Percentiles rank a stretch among this genome's conserved stretches.
Conservation (phyloP, 2,329 filamentous ascomycete genomes). For the Sclerotinia borealis region DNA sequence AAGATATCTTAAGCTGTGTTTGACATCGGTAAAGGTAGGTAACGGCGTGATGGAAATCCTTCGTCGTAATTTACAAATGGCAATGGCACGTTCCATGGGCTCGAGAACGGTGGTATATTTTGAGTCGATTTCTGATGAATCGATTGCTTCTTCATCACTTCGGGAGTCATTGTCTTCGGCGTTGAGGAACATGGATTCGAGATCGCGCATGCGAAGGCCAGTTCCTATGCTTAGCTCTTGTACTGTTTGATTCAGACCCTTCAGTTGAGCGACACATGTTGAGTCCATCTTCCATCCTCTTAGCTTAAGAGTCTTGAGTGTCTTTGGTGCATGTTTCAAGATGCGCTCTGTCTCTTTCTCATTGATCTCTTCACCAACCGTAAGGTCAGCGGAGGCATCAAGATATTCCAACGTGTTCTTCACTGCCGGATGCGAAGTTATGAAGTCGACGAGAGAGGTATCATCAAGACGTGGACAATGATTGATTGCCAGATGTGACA, state of each 20-base stretch:
- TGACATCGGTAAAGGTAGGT: background rate
- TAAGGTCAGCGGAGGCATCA: background rate
- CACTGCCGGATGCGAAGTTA: constrained; percentile 48
- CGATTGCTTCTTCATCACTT: background rate
- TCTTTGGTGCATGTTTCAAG: background rate
- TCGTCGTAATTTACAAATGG: constrained; percentile 18
- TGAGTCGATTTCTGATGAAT: background rate
- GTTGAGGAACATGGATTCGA: constrained; percentile 18
- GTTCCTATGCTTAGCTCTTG: constrained; percentile 14
- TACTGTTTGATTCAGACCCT: background rate
- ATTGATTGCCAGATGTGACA: constrained; percentile 69
- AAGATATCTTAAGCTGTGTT: constrained; percentile 11
- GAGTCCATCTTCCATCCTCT: constrained; percentile 8
- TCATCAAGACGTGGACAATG: constrained; percentile 65
- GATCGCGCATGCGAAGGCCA: constrained; percentile 14
- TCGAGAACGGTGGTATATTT: constrained; percentile 13
- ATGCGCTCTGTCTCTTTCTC: constrained; percentile 1
- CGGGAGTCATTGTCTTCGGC: background rate
- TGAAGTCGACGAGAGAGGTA: constrained; percentile 59
- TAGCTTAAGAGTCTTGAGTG: constrained; percentile 6
- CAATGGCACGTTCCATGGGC: constrained; percentile 19
- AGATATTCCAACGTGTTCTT: constrained; percentile 8
- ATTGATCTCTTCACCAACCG: background rate
- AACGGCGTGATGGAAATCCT: constrained; percentile 11
- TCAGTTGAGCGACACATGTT: background rate